These are phyloP conservation scores for Albugo laibachii DNA, from an alignment of 352 stramenopile genomes.

Conservation along the genomic window DNA sequence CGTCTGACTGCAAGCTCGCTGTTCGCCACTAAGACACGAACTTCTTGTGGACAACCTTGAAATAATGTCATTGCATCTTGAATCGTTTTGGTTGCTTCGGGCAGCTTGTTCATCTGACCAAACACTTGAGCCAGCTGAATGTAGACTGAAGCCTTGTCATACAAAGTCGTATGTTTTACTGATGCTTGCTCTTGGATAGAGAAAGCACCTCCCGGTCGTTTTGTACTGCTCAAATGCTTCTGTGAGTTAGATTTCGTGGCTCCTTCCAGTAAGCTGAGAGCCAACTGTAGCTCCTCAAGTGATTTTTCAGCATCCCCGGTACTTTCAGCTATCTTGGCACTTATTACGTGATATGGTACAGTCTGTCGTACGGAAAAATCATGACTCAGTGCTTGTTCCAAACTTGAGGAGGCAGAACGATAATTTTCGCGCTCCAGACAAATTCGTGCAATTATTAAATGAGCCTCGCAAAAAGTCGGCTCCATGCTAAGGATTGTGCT, in stretches of 20 bases:
- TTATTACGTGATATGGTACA: constrained; percentile 76
- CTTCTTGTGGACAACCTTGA: constrained; percentile 45
- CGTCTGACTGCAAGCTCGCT: constrained; percentile 80
- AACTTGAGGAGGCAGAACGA: constrained; percentile 31
- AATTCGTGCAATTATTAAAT: constrained; percentile 72
- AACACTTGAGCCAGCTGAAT: constrained; percentile 71
- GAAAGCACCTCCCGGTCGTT: neutral
- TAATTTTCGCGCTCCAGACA: constrained; percentile 61
- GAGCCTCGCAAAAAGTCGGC: constrained; percentile 34
- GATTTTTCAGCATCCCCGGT: constrained; percentile 61
- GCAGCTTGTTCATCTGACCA: constrained; percentile 53
- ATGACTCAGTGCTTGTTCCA: constrained; percentile 79
- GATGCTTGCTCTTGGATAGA: neutral
- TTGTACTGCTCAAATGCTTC: neutral
- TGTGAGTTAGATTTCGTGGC: neutral
- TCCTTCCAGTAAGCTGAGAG: constrained; percentile 40
- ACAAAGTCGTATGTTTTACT: constrained; percentile 22
- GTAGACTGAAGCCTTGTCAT: constrained; percentile 77
- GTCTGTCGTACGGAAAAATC: constrained; percentile 77
- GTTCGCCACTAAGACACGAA: constrained; percentile 81
- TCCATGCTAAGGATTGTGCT: constrained; percentile 43
- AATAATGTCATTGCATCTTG: constrained; percentile 55
- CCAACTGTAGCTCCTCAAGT: constrained; percentile 45
- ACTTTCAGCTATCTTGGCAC: constrained; percentile 65
- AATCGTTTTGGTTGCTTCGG: constrained; percentile 39